These are phyloP conservation scores for Boletus sensibilis DNA, from an alignment of 768 basidiomycete genomes.

Conservation along the genomic window DNA sequence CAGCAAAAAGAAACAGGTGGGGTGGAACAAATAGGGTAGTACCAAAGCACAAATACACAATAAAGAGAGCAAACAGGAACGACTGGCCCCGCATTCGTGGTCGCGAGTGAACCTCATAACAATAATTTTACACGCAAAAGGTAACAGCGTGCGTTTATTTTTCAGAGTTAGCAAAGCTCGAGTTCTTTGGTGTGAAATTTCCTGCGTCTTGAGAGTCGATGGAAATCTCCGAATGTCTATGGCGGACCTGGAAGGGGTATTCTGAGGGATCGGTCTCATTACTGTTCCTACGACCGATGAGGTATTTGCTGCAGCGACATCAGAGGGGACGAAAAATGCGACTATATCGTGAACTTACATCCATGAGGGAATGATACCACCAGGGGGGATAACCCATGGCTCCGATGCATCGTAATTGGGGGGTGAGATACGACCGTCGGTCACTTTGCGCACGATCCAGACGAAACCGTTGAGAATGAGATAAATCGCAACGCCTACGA, in stretches of 20 bases:
- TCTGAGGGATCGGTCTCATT: slow-evolving; percentile 17
- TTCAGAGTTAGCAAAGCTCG: slow-evolving; percentile 29
- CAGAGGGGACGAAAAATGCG: background rate
- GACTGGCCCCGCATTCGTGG: slow-evolving; percentile 18
- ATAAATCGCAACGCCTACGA: slow-evolving; percentile 73
- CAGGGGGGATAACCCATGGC: slow-evolving; percentile 69
- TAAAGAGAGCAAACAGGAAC: slow-evolving; percentile 21
- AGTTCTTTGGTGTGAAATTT: slow-evolving; percentile 23
- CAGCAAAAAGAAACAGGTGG: background rate
- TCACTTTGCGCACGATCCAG: slow-evolving; percentile 50
- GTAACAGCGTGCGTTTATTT: slow-evolving; percentile 14
- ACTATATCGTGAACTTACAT: slow-evolving; percentile 43
- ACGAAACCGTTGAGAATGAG: slow-evolving; percentile 72
- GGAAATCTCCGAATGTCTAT: slow-evolving; percentile 33
- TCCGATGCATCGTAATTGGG: slow-evolving; percentile 64
- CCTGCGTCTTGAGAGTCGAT: slow-evolving; percentile 33
- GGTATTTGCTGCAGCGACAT: slow-evolving; percentile 23
- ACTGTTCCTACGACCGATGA: slow-evolving; percentile 17
- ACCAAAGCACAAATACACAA: slow-evolving; percentile 26
- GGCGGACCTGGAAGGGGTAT: slow-evolving; percentile 33
- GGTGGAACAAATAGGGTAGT: background rate
- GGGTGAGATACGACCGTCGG: slow-evolving; percentile 61
- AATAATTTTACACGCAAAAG: slow-evolving; percentile 3
- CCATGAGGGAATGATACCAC: slow-evolving; percentile 67
- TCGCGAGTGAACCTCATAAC: slow-evolving; percentile 10